Conservation (phyloP, 2,329 filamentous ascomycete species). For the Pezicula neosporulosa region DNA sequence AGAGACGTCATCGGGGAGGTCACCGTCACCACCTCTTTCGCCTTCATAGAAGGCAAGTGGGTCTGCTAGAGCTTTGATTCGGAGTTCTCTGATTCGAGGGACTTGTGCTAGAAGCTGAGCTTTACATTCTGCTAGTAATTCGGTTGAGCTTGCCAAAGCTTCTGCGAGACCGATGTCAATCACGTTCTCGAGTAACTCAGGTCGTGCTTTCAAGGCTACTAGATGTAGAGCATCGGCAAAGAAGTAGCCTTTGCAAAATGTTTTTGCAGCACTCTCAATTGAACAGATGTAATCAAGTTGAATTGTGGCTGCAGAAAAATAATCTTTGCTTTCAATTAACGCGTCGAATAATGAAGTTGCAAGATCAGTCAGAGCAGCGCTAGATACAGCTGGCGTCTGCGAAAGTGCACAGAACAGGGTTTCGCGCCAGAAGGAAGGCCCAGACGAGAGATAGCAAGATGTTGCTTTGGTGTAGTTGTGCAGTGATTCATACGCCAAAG, state of each 20-base stretch:
- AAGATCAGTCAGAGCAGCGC: slow-evolving; percentile 60
- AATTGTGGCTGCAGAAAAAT: slow-evolving; percentile 73
- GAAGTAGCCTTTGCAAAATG: slow-evolving; percentile 80
- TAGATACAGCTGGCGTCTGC: slow-evolving; percentile 55
- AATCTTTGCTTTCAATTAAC: slow-evolving; percentile 81
- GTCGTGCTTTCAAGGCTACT: slow-evolving; percentile 53
- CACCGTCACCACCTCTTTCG: slow-evolving; percentile 57
- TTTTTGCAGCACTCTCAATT: slow-evolving; percentile 64
- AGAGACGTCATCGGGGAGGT: slow-evolving; percentile 89
- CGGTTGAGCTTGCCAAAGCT: slow-evolving; percentile 76
- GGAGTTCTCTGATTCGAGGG: slow-evolving; percentile 78
- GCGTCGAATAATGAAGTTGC: slow-evolving; percentile 75
- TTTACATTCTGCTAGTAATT: slow-evolving; percentile 91
- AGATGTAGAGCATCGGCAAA: slow-evolving; percentile 89
- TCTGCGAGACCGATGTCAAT: slow-evolving; percentile 81
- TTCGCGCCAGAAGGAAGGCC: slow-evolving; percentile 79
- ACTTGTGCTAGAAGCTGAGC: slow-evolving; percentile 80
- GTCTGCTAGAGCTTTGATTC: slow-evolving; percentile 76
- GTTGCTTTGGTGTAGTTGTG: slow-evolving; percentile 70
- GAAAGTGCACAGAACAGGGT: slow-evolving; percentile 76
- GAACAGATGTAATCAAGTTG: slow-evolving; percentile 78
- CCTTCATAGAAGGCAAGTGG: slow-evolving; percentile 88
- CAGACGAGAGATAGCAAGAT: slow-evolving; percentile 78
- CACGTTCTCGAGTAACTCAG: slow-evolving; percentile 59
- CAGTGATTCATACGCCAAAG: slow-evolving; percentile 86